A percentile compares a stretch with the other conserved stretches of the same genome.
These are phyloP conservation scores for Prunus yedoensis DNA, from an alignment of 331 rosid genomes.

Conservation along the genomic window DNA sequence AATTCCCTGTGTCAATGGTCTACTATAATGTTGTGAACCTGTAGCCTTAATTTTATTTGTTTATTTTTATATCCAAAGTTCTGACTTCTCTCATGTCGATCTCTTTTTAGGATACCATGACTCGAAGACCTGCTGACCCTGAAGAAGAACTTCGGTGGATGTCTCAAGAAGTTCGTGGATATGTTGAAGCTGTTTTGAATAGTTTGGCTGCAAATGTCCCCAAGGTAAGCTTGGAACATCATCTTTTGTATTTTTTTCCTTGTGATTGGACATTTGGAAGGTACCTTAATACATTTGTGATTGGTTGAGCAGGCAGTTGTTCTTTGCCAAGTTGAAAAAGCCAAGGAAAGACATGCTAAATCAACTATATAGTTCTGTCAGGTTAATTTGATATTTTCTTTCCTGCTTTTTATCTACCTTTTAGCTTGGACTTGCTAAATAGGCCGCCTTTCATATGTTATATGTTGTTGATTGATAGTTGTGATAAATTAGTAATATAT, in stretches of 20 bases:
- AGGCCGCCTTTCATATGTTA: background rate
- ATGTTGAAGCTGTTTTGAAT: slow-evolving; percentile 99
- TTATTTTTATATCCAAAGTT: background rate
- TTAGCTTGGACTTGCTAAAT: background rate
- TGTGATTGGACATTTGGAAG: background rate
- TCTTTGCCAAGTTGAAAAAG: slow-evolving; percentile 99
- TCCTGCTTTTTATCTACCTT: background rate
- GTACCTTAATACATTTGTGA: slow-evolving; percentile 6
- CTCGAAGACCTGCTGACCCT: slow-evolving; percentile 93
- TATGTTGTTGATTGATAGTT: background rate
- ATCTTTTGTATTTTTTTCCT: background rate
- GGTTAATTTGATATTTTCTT: slow-evolving; percentile 47
- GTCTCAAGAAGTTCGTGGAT: slow-evolving; percentile 99
- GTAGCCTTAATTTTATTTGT: background rate
- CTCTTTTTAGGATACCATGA: slow-evolving; percentile 72
- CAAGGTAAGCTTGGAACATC: slow-evolving; percentile 58
- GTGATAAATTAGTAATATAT: background rate
- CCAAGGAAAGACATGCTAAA: slow-evolving; percentile 97
- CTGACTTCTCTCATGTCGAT: background rate
- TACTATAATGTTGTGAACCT: background rate
- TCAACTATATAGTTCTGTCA: slow-evolving; percentile 91
- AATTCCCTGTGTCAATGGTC: background rate
- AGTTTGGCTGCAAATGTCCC: slow-evolving; percentile 99
- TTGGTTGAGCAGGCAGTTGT: slow-evolving; percentile 89
- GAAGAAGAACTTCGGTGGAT: slow-evolving; percentile 99